Evolutionary conservation across 1,284 basidiomycete species (phyloP), one percentile per base, ranked within the genome.

Genomic region (Peniophora sp.): DNA sequence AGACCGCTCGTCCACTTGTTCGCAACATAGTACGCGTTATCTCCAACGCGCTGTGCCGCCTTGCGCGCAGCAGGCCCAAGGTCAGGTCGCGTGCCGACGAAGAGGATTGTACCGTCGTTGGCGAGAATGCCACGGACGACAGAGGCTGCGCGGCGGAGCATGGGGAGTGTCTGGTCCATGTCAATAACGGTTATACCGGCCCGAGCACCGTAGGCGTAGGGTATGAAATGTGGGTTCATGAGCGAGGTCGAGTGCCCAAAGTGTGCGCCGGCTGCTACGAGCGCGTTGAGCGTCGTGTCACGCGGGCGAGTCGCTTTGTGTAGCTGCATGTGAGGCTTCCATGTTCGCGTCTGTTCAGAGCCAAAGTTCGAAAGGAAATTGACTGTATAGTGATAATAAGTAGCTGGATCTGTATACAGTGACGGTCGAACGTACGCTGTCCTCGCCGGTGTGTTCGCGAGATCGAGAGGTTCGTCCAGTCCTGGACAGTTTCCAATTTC

Each of bases 1-100:
- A 91, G 92, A 36, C 97, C 97, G 1, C 95, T 90, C 52, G 95
- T 74, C 97, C 97, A 99, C 55, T 88, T 82, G 53, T 92, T 87
- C 16, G 83, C 85, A 43, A 97, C 84, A 55, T 90, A 83, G 68
- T 80, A 97, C 0, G 89, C 93, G 59, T 83, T 82, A 3, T 65
- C 55, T 27, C 83, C 92, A 56, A 98, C 66, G 27, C 92, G 82
- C 59, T 84, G 80, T 6, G 89, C 86, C 6, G 95, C 92, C 58
- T 85, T 84, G 59, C 83, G 77, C 12, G 97, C 86, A 16, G 89
- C 74, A 22, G 81, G 75, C 56, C 84, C 79, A 51, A 94, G 76
- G 61, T 91, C 88, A 19, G 85, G 72, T 44, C 89, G 82, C 2
- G 91, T 94, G 52, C 95, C 95, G 46, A 98, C 83, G 61, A 99